phyloP scores from a whole-genome alignment of 1,284 basidiomycete genomes.

The Anthracocystis panici-leucophaei region DNA sequence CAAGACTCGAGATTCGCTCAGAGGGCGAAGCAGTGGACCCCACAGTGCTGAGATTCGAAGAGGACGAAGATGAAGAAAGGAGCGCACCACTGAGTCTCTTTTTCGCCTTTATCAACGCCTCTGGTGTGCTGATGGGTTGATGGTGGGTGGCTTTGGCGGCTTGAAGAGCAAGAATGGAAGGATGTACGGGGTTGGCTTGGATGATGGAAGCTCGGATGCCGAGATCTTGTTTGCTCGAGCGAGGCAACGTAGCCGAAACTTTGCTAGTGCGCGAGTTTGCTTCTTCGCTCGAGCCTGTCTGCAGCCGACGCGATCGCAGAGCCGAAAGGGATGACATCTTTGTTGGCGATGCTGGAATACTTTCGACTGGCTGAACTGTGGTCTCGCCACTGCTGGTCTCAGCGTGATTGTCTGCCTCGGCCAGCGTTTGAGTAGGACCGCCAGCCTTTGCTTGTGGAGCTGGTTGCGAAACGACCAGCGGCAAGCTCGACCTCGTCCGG shows the following conservation, averaged over 20 bases:
- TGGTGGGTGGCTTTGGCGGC: slow-evolving; percentile 16
- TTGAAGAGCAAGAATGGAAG: slow-evolving; percentile 35
- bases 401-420: neutral
- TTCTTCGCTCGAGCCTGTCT: slow-evolving; percentile 12
- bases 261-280: neutral
- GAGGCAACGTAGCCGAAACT: slow-evolving; percentile 1
- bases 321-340: slow-evolving; percentile 23
- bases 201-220: slow-evolving; percentile 43
- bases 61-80: slow-evolving; percentile 24
- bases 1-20: slow-evolving; percentile 12
- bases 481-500: slow-evolving; percentile 26
- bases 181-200: slow-evolving; percentile 36
- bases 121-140: slow-evolving; percentile 48
- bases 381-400: neutral
- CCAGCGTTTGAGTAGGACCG: neutral
- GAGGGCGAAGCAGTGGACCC: slow-evolving; percentile 7
- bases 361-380: neutral
- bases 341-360: slow-evolving; percentile 10
- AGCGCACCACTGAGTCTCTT: slow-evolving; percentile 35
- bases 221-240: slow-evolving; percentile 15
- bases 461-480: slow-evolving; percentile 23
- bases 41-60: slow-evolving; percentile 6
- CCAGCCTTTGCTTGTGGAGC: slow-evolving; percentile 1
- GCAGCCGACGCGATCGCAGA: slow-evolving; percentile 18
- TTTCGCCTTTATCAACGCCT: slow-evolving; percentile 43